phyloP scores from a whole-genome alignment of 208 protist genomes.

The Acanthamoeba lenticulata region DNA sequence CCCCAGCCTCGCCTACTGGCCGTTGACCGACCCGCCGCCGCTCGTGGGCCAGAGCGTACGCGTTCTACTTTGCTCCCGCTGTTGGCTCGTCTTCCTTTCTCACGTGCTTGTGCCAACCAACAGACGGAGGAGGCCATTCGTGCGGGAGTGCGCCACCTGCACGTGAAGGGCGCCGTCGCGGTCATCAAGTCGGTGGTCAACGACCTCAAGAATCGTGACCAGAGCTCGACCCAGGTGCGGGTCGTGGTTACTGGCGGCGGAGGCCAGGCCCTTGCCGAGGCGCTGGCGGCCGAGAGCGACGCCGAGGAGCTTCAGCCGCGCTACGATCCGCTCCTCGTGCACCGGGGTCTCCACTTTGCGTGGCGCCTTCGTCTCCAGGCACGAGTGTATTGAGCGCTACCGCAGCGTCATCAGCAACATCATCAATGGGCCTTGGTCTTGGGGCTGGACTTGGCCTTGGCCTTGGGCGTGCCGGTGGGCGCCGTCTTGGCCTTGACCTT shows the following conservation, averaged over 20 bases:
- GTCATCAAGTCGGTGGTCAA: neutral
- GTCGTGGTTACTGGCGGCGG: neutral
- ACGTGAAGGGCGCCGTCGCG: neutral
- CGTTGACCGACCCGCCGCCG: neutral
- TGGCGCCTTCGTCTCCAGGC: neutral
- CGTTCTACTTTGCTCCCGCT: neutral
- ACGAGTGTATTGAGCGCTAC: neutral
- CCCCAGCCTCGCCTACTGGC: neutral
- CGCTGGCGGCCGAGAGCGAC: neutral
- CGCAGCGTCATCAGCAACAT: neutral
- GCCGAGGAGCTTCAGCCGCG: neutral
- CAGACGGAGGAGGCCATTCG: slow-evolving; percentile 20
- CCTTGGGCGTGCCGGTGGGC: neutral
- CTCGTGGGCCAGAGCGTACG: neutral
- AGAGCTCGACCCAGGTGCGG: too few relatives aligned
- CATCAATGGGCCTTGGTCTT: neutral
- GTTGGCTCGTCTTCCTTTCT: too few relatives aligned
- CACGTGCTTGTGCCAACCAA: too few relatives aligned
- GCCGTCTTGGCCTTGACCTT: neutral
- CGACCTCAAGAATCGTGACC: neutral
- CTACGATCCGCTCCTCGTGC: neutral
- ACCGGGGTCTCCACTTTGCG: neutral
- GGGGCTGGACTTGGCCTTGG: neutral
- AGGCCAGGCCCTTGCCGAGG: neutral
- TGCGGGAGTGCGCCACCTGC: neutral